Conservation (phyloP, 2,329 filamentous ascomycete genomes). For the Arthrobotrys musiformis region DNA sequence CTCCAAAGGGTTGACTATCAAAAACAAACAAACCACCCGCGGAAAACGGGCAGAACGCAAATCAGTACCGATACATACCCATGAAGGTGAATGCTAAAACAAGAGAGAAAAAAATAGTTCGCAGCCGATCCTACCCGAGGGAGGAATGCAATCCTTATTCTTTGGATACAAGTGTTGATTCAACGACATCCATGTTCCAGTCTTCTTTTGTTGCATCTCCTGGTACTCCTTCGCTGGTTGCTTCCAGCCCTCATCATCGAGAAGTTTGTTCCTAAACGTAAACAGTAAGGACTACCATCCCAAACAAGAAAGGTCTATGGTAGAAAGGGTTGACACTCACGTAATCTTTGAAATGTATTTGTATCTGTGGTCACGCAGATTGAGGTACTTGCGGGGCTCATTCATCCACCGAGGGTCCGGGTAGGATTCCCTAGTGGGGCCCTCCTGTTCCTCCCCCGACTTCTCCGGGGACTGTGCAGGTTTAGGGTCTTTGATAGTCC, state of each 20-base stretch:
- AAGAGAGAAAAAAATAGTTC: constrained; percentile 27
- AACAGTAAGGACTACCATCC: constrained; percentile 38
- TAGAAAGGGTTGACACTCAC: constrained; percentile 23
- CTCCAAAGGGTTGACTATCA: constrained; percentile 51
- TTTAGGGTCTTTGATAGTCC: constrained; percentile 36
- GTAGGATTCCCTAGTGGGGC: constrained; percentile 44
- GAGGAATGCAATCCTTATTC: constrained; percentile 53
- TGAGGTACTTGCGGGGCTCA: constrained; percentile 42
- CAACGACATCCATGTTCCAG: constrained; percentile 52
- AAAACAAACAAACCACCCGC: constrained; percentile 25
- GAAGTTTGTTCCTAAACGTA: constrained; percentile 47
- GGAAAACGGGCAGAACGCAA: constrained; percentile 7
- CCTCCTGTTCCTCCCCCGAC: constrained; percentile 46
- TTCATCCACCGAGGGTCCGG: constrained; percentile 55
- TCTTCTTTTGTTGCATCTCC: constrained; percentile 49
- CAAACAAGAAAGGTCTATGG: background rate
- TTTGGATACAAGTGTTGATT: constrained; percentile 52
- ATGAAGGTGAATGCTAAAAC: background rate
- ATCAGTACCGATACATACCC: constrained; percentile 48
- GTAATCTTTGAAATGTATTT: constrained; percentile 55
- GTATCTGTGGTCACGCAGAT: constrained; percentile 44
- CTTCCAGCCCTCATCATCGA: constrained; percentile 48
- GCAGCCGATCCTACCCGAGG: constrained; percentile 49
- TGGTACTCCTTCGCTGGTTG: constrained; percentile 51
- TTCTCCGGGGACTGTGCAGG: constrained; percentile 46